Base-by-base conservation (phyloP, 164 flowering plant genomes). In the Dillenia suffruticosa region DNA sequence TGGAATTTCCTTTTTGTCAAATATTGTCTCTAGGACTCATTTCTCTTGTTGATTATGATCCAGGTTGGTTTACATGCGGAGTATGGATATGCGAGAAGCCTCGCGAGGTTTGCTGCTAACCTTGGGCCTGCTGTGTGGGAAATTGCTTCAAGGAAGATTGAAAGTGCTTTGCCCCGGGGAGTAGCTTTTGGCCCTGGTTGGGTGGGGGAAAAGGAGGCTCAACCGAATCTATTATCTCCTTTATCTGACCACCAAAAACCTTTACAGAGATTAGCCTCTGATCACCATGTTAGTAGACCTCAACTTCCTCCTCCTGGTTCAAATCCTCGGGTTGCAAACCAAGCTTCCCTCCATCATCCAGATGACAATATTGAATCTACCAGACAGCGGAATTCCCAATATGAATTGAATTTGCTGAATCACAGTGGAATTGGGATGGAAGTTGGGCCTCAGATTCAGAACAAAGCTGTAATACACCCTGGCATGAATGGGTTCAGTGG, bases 61-160 rank as follows among this genome's bases (percentile, higher is more conserved):
- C 82, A 94, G 98, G 95, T 94, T 49, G 98, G 96, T 65, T 62
- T 84, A 46, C 80, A 77, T 26, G 10, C 68, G 12, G 88, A 88
- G 62, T 80, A 81, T 65, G 83, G 86, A 24, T 91, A 91, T 71
- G 86, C 94, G 10, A 79, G 87, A 67, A 94, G 99, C 72, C 61
- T 94, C 40, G 89, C 94, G 54, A 82, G 87, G 11, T 94, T 82
- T 81, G 92, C 96, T 58, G 93, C 89, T 44, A 75, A 75, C 70
- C 84, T 89, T 67, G 99, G 99, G 19, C 90, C 96, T 40, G 72
- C 69, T 63, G 94, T 79, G 45, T 84, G 96, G 96, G 76, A 78
- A 66, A 69, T 88, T 26, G 95, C 94, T 52, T 80, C 89, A 9
- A 80, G 72, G 82, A 94, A 83, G 69, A 82, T 88, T 44, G 75